Evolutionary conservation across 2,329 filamentous ascomycete genomes (phyloP).

Genomic region (Penicillium sp.): DNA sequence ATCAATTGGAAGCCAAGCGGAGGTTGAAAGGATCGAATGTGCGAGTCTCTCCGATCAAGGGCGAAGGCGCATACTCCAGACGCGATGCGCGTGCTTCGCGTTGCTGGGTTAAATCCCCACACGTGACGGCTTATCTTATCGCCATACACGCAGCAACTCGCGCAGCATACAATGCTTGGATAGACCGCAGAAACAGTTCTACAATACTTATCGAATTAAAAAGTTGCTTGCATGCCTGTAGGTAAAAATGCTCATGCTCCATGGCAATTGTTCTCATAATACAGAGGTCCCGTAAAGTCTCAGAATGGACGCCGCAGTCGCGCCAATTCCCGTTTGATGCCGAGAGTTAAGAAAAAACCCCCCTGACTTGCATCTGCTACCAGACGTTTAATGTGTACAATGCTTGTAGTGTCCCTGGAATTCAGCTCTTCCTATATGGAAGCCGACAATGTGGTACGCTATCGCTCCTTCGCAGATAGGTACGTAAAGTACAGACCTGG

Average conservation of each 20-base stretch:
- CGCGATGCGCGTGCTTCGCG: constrained; percentile 28
- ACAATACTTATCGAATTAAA: too few species aligned
- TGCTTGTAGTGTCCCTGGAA: not conserved
- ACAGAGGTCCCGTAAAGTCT: constrained; percentile 12
- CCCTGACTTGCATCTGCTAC: not conserved
- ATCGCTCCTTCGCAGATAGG: too few species aligned
- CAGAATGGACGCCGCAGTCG: constrained; percentile 11
- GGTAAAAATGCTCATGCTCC: constrained; percentile 24
- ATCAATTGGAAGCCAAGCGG: constrained; percentile 3
- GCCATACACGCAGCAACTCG: too few species aligned
- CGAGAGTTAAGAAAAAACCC: constrained; percentile 4
- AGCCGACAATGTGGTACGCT: too few species aligned
- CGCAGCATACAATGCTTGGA: too few species aligned
- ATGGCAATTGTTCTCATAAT: constrained; percentile 15
- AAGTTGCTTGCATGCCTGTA: too few species aligned
- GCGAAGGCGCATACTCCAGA: constrained; percentile 22
- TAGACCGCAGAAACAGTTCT: too few species aligned
- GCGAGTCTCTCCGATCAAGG: constrained; percentile 8
- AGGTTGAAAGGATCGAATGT: constrained; percentile 4
- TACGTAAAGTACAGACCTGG: not conserved
- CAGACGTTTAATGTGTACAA: constrained; percentile 9
- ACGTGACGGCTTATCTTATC: constrained; percentile 25
- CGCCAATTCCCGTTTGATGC: constrained; percentile 9
- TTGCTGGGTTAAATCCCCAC: constrained; percentile 18
- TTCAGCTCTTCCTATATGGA: not conserved